A percentile compares a stretch with the other conserved stretches of the same genome.
phyloP scores from a whole-genome alignment of 768 basidiomycete genomes.

The Cystofilobasidium ferigula region DNA sequence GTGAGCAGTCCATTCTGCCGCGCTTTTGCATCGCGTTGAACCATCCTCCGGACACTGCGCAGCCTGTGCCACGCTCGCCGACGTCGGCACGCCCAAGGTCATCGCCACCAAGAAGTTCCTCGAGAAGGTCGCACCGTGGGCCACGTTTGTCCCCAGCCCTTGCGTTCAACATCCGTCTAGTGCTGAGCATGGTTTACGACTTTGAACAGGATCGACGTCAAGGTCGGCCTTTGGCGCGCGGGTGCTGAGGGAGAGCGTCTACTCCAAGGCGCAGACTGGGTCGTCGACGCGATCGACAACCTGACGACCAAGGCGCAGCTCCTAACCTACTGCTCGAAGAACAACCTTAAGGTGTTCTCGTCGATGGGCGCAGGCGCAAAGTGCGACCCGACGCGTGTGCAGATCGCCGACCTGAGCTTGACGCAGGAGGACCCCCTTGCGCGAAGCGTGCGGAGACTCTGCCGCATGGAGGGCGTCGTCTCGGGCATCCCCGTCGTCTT shows the following conservation, averaged over 20 bases:
- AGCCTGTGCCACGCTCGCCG: constrained; percentile 72
- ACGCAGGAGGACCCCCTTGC: constrained; percentile 94
- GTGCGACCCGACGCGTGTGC: constrained; percentile 83
- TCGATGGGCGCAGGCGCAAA: constrained; percentile 97
- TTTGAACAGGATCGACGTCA: constrained; percentile 52
- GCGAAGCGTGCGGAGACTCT: constrained; percentile 67
- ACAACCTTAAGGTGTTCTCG: constrained; percentile 78
- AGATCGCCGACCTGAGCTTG: constrained; percentile 79
- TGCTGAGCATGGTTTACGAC: too few species aligned
- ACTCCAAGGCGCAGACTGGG: constrained; percentile 83
- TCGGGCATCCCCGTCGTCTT: constrained; percentile 61
- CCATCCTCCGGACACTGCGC: too few species aligned
- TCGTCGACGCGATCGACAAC: constrained; percentile 97
- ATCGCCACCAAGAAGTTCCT: constrained; percentile 54
- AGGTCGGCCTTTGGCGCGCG: constrained; percentile 75
- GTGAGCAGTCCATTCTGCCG: not conserved
- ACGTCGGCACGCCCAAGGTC: constrained; percentile 93
- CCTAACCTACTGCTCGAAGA: constrained; percentile 71
- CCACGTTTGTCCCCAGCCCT: constrained; percentile 41
- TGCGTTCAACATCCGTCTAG: not conserved
- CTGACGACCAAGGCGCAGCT: constrained; percentile 90
- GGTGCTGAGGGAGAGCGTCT: constrained; percentile 55
- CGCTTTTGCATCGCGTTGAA: not conserved
- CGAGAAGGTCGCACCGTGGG: constrained; percentile 68
- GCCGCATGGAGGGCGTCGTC: constrained; percentile 37